Base-by-base conservation (phyloP, 1,284 basidiomycete genomes). In the Leccinum variabile region DNA sequence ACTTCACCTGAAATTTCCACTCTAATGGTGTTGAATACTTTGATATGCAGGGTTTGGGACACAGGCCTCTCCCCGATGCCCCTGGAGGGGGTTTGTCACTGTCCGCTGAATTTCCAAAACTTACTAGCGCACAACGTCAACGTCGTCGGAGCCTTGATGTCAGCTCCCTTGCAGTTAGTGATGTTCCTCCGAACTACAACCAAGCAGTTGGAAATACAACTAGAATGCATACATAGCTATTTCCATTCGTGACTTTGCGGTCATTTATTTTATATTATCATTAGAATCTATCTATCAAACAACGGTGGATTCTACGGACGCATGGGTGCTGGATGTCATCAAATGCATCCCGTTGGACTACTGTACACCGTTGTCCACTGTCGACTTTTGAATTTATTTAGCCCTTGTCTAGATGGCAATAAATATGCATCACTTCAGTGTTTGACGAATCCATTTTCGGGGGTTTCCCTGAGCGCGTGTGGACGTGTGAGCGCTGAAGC, bases 61-160 rank as follows among this genome's bases (percentile, higher is more conserved):
- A 35, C 11, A 54, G 72, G n/a, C 73, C 61, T 13, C 73, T 73
- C 16, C 72, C 73, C 3, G 67, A 60, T 5, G 67, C 67, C 22
- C 74, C 73, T 1, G 67, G 68, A 54, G 68, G 65, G 4, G 69
- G 67, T 3, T 16, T 71, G 41, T 35, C 65, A 39, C 28, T 71
- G 13, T n/a, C 63, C 3, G 37, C 58, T 5, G 70, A 71, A 59
- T 61, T 64, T 46, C 62, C 68, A 28, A 72, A 70, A 59, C 49
- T 68, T 28, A 59, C 50, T 14, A 32, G 13, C 22, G 5, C 30
- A 32, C 68, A 30, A 49, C 62, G 22, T 32, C 56, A 30, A 49
- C 62, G n/a, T 32, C 56, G 39, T 44, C 68, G 32, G 37, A 63
- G 57, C 18, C 16, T 39, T 9, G 58, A 63, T 53, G 59, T 10